These are phyloP conservation scores for Phytopythium aichiense DNA, from an alignment of 352 stramenopile species.

Conservation along the genomic window DNA sequence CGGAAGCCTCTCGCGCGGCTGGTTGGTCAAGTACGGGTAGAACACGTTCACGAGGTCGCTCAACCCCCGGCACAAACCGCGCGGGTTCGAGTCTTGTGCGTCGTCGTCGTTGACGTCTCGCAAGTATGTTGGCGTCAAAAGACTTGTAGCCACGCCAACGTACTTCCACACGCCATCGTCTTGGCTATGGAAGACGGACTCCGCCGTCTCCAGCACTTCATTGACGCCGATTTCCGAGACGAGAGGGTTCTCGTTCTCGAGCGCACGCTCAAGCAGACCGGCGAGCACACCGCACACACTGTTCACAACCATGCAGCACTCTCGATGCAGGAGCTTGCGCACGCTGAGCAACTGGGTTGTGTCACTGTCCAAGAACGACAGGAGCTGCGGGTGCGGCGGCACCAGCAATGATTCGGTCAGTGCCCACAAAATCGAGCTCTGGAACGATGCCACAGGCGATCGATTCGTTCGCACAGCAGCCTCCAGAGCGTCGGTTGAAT, in stretches of 20 bases:
- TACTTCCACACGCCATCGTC: slow-evolving; percentile 26
- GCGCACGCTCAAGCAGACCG: slow-evolving; percentile 6
- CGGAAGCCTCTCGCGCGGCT: slow-evolving; percentile 38
- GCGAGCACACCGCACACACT: background rate
- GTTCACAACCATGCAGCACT: background rate
- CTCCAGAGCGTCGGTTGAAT: background rate
- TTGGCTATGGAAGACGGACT: slow-evolving; percentile 20
- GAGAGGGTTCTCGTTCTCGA: slow-evolving; percentile 26
- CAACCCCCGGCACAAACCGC: slow-evolving; percentile 17
- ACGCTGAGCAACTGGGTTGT: background rate
- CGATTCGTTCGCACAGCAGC: background rate
- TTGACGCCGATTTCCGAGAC: slow-evolving; percentile 41
- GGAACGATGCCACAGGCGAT: background rate
- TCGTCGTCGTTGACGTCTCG: background rate
- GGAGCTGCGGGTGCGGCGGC: background rate
- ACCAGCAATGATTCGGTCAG: background rate
- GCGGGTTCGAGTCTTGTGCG: background rate
- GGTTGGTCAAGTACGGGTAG: slow-evolving; percentile 65
- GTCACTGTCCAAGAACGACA: background rate
- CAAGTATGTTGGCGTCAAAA: slow-evolving; percentile 12
- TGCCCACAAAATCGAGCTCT: slow-evolving; percentile 1
- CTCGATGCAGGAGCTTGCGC: background rate
- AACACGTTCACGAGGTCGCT: slow-evolving; percentile 51
- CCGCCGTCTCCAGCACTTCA: slow-evolving; percentile 27
- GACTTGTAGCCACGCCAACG: slow-evolving; percentile 17